These are phyloP conservation scores for Ustilago sp. DNA, from an alignment of 1,284 basidiomycete genomes.

Conservation along the genomic window DNA sequence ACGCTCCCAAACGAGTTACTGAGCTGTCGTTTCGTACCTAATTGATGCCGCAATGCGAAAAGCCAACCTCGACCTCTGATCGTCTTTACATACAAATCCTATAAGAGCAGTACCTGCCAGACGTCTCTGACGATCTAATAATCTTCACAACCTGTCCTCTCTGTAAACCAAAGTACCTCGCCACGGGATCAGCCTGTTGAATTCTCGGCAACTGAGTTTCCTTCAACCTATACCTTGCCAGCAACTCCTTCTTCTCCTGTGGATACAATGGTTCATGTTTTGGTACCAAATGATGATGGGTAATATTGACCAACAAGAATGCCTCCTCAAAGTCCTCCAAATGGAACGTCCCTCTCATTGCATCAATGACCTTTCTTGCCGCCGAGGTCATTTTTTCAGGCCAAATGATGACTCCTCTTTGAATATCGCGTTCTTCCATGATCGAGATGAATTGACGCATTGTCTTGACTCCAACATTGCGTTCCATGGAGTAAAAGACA, in stretches of 20 bases:
- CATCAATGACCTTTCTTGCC: slow-evolving; percentile 79
- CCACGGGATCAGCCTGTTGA: slow-evolving; percentile 94
- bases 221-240: slow-evolving; percentile 95
- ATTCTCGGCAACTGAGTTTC: slow-evolving; percentile 98
- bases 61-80: too few relatives aligned
- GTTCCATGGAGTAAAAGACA: slow-evolving; percentile 80
- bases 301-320: slow-evolving; percentile 96
- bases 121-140: slow-evolving; percentile 92
- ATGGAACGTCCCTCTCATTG: slow-evolving; percentile 77
- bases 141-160: slow-evolving; percentile 99
- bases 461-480: slow-evolving; percentile 67
- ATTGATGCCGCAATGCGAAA: too few relatives aligned
- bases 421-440: slow-evolving; percentile 77
- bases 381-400: slow-evolving; percentile 95
- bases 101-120: slow-evolving; percentile 92
- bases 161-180: slow-evolving; percentile 93
- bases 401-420: slow-evolving; percentile 93
- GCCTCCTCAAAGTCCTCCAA: slow-evolving; percentile 97
- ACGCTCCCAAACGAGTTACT: too few relatives aligned
- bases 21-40: too few relatives aligned
- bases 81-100: slow-evolving; percentile 75
- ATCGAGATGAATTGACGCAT: slow-evolving; percentile 68
- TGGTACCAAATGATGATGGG: slow-evolving; percentile 90
- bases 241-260: slow-evolving; percentile 86
- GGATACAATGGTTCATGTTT: slow-evolving; percentile 87